A percentile compares a stretch with the other conserved stretches of the same genome.
Evolutionary conservation across 805 yeast species (phyloP).

Genomic region (Ogataea henricii): DNA sequence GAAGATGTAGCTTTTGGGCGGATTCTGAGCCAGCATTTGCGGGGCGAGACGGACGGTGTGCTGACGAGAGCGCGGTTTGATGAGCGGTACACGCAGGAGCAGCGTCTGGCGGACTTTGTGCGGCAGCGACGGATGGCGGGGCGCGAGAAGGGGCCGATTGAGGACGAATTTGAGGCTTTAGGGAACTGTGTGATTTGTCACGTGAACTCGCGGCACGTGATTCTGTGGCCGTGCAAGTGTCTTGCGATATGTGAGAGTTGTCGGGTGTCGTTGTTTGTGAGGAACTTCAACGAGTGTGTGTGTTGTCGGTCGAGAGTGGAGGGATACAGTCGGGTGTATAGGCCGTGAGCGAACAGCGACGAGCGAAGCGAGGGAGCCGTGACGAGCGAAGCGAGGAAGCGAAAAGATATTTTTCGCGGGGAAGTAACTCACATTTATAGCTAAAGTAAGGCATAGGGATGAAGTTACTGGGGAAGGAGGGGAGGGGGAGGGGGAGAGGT

Average conservation of each 20-base stretch:
- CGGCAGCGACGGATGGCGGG: constrained; percentile 19
- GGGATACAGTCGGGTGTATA: constrained; percentile 59
- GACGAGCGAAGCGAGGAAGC: background rate
- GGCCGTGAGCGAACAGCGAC: constrained; percentile 51
- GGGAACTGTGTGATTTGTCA: constrained; percentile 81
- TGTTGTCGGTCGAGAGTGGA: constrained; percentile 79
- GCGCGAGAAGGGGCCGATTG: background rate
- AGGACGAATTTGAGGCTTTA: constrained; percentile 26
- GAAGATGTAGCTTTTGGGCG: constrained; percentile 30
- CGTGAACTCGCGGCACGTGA: constrained; percentile 67
- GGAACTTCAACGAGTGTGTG: constrained; percentile 78
- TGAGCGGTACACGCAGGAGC: constrained; percentile 24
- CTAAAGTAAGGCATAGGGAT: too few relatives aligned
- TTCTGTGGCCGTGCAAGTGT: constrained; percentile 93
- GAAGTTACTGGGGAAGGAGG: too few relatives aligned
- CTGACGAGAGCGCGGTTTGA: constrained; percentile 35
- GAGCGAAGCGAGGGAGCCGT: too few relatives aligned
- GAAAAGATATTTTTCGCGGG: too few relatives aligned
- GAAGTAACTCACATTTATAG: too few relatives aligned
- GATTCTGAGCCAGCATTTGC: constrained; percentile 34
- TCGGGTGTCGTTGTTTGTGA: constrained; percentile 66
- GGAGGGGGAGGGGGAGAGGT: too few relatives aligned
- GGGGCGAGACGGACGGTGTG: background rate
- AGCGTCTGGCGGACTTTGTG: constrained; percentile 32
- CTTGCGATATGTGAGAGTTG: constrained; percentile 87